Evolutionary conservation across 2,329 filamentous ascomycete genomes (phyloP), one percentile per base, ranked within the genome.

Genomic region (Scorias spongiosa): DNA sequence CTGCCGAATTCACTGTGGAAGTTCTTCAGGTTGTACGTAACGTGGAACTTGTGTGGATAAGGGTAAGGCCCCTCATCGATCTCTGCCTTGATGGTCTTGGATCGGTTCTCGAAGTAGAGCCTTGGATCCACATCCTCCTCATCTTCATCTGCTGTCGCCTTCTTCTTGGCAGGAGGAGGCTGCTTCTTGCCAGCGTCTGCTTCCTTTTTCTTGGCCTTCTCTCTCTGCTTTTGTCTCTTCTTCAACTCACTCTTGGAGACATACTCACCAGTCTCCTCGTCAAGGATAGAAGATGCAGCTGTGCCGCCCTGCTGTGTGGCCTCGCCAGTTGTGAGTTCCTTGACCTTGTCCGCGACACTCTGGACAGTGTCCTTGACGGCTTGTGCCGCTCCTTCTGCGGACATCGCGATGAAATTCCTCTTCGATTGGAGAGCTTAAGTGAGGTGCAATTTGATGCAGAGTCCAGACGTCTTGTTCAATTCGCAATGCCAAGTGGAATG

Each of bases 91-190:
- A 94, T 79, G 53, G 75, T 75, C 54, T 84, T 78, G 58, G 82
- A 93, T 50, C 91, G 84, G 61, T 96, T 93, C 69, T 98, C 91
- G 63, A 94, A 95, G 72, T 96, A 98, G 80, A 84, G 80, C 77
- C 84, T 85, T 39, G 80, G 80, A 53, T 77, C 84, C 57, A 85
- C 62, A 61, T 94, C 82, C 17, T 68, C 69, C 30, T 80, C 70
- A 54, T 77, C 74, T 46, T 69, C 68, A 39, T 68, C 73, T 49
- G 72, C 68, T 61, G 75, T 73, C 68, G 80, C 79, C 56, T 71
- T 70, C 49, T 72, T 68, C 54, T 74, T 72, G 39, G 76, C 67
- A 51, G 72, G 71, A 36, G 75, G 72, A 30, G 76, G 70, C 14
- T 56, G 51, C 47, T 78, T 72, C 42, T 76, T 72, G 42, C 84